phyloP scores from a whole-genome alignment of 1,139 yeast genomes.

The Candida tropicalis region DNA sequence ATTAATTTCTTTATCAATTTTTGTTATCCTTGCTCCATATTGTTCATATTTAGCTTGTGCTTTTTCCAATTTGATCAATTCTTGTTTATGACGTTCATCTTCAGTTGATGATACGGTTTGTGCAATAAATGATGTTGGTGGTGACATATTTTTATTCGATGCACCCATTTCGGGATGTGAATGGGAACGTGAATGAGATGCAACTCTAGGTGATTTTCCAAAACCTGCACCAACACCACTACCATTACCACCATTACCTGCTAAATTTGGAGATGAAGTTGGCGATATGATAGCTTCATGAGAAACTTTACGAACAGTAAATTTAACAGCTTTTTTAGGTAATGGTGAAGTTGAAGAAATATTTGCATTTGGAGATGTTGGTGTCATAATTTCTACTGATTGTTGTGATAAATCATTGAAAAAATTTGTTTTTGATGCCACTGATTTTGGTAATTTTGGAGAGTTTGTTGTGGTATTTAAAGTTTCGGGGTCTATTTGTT shows the following conservation, averaged over 20 bases:
- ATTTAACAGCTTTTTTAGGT: constrained; percentile 36
- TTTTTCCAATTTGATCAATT: constrained; percentile 13
- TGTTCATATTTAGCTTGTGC: constrained; percentile 43
- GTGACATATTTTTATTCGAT: no score
- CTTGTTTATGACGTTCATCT: constrained; percentile 9
- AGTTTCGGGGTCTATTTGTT: constrained; percentile 6
- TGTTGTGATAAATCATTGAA: constrained; percentile 12
- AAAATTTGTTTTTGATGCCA: constrained; percentile 16
- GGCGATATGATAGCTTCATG: constrained; percentile 32
- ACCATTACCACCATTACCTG: neutral
- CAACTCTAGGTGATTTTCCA: neutral
- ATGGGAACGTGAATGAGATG: neutral
- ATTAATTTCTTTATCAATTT: constrained; percentile 45
- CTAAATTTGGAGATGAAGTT: constrained; percentile 10
- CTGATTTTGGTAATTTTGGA: constrained; percentile 14
- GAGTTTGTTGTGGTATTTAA: neutral
- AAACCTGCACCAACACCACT: neutral
- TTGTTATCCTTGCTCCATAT: constrained; percentile 33
- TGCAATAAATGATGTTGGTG: neutral
- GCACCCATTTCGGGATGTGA: neutral
- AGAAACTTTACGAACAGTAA: constrained; percentile 47
- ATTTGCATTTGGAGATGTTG: constrained; percentile 8
- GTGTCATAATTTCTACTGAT: neutral
- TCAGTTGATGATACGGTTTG: neutral
- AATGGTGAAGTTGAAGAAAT: constrained; percentile 8